Base-by-base conservation (phyloP, 2,329 filamentous ascomycete genomes). In the Hyphodiscus sp. region DNA sequence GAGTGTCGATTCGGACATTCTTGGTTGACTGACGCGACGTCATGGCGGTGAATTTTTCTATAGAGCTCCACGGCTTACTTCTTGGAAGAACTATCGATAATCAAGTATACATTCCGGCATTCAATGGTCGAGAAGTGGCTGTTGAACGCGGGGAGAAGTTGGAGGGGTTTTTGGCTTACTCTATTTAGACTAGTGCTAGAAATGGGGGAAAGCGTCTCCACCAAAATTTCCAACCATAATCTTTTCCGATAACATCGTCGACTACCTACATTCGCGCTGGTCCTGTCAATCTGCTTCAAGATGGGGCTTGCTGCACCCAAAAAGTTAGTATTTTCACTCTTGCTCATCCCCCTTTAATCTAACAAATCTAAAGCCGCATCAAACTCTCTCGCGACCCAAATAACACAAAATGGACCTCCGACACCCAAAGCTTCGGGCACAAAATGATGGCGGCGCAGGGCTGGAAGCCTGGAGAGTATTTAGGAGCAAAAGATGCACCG, bases 371-470 rank as follows among this genome's bases (percentile, higher is more conserved):
- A 77, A 69, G 67, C 51, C 63, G 64, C 33, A 61, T 63, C 47
- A 95, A 92, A 73, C 84, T 97, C 67, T 87, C 86, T 61, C 80
- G 87, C 68, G 94, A 99, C 72, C 94, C 94, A 8, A 96, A 97
- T 74, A 99, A 97, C 71, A 96, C 89, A 47, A 83, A 82, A 78
- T 99, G 94, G 94, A 85, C 86, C 53, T 85, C 86, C 65, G 86
- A 91, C 68, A 89, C 86, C 60, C 80, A 80, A 53, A 85, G 83
- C 51, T 97, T 94, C 69, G 94, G 94, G 62, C 91, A 96, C 70
- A 89, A 85, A 67, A 92, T 97, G 62, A 83, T 99, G 66, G 82
- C 85, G 48, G 78, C 86, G 16, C 91, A 96, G 66, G 94, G 94
- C 60, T 99, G 94, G 94, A 80, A 85, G 57, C 90, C 91, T 0